Evolutionary conservation across 192 early-diverging fungal species (phyloP).

Genomic region (Coemansia sp.): DNA sequence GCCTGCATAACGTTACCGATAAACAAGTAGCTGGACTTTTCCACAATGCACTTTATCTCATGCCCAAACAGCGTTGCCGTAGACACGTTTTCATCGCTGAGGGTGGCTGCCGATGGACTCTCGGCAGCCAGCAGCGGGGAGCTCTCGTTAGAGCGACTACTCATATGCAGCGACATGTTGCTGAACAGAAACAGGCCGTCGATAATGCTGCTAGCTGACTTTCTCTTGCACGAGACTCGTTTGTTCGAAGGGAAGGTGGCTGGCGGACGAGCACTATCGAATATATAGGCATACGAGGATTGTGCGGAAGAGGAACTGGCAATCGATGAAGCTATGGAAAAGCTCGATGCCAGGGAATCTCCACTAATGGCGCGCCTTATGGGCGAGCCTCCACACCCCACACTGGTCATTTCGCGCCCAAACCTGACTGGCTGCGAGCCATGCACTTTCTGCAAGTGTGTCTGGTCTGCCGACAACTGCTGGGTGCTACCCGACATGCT

Average conservation of each 20-base stretch:
- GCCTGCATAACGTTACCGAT: conserved; percentile 63
- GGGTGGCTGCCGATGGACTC: conserved; percentile 8
- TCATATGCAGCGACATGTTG: conserved; percentile 1
- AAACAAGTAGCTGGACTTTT: conserved; percentile 53
- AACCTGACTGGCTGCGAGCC: too few species aligned
- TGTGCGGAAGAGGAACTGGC: conserved; percentile 32
- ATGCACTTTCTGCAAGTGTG: too few species aligned
- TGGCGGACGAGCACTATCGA: conserved; percentile 39
- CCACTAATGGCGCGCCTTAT: conserved; percentile 15
- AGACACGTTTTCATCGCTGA: conserved; percentile 4
- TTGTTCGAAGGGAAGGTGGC: conserved; percentile 1
- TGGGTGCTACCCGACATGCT: neutral
- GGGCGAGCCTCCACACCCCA: neutral
- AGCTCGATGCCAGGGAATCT: conserved; percentile 28
- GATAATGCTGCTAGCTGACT: conserved; percentile 9
- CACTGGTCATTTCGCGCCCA: too few species aligned
- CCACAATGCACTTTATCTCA: conserved; percentile 19
- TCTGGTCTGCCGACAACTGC: neutral
- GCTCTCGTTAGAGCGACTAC: conserved; percentile 2
- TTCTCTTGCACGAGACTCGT: conserved; percentile 4
- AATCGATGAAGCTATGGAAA: conserved; percentile 21
- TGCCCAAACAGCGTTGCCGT: conserved; percentile 12
- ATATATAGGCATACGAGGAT: conserved; percentile 50
- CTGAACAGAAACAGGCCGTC: conserved; percentile 7
- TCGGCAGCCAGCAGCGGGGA: conserved; percentile 19